Conservation (phyloP, 148 eudicot species). For the Fagopyrum homotropicum region DNA sequence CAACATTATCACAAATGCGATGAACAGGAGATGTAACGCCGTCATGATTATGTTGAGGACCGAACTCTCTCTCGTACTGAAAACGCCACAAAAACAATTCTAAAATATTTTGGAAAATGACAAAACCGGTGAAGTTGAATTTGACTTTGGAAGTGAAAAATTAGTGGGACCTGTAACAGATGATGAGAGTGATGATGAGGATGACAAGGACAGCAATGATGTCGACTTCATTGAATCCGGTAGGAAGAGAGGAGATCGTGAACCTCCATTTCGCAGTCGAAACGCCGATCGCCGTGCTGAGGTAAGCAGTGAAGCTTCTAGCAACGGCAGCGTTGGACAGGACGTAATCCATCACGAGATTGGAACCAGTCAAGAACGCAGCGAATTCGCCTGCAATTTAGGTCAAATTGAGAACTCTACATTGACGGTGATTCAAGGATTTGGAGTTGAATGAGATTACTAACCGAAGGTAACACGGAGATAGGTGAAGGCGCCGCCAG, state of each 20-base stretch:
- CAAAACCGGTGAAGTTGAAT: neutral
- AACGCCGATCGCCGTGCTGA: constrained; percentile 60
- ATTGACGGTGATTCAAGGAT: no score
- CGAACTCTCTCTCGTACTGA: constrained; percentile 87
- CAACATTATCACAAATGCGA: constrained; percentile 55
- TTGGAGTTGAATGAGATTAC: neutral
- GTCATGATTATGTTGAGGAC: constrained; percentile 65
- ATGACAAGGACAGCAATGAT: constrained; percentile 66
- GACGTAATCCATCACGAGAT: constrained; percentile 70
- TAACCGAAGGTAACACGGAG: constrained; percentile 83
- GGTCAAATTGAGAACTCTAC: no score
- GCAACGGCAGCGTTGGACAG: constrained; percentile 85
- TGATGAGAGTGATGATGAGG: constrained; percentile 62
- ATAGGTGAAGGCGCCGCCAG: constrained; percentile 95
- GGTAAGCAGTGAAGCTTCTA: constrained; percentile 70
- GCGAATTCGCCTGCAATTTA: constrained; percentile 59
- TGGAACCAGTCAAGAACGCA: constrained; percentile 73
- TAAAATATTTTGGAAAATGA: neutral
- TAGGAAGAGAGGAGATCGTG: constrained; percentile 43
- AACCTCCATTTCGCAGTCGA: constrained; percentile 55
- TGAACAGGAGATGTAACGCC: constrained; percentile 55
- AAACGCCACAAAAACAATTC: neutral
- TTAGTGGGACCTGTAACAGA: constrained; percentile 72
- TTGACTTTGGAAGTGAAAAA: neutral
- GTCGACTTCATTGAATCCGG: constrained; percentile 85